A percentile compares a stretch with the other conserved stretches of the same genome.
phyloP scores from a whole-genome alignment of 768 basidiomycete species.

The Dendrothele bispora region DNA sequence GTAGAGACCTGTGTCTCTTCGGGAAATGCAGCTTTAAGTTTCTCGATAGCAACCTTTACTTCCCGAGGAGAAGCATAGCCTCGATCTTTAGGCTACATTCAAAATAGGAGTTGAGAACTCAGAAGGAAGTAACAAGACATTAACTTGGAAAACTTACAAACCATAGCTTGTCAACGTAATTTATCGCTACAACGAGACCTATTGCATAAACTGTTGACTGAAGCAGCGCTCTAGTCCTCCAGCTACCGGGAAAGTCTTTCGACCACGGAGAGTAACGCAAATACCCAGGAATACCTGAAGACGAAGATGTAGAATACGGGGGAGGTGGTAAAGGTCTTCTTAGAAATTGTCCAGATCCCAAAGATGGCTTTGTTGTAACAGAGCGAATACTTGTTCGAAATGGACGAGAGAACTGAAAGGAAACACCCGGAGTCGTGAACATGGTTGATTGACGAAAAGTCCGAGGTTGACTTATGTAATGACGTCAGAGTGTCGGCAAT shows the following conservation, averaged over 20 bases:
- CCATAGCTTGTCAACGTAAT: conserved; percentile 24
- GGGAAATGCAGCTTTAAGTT: conserved; percentile 50
- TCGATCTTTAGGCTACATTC: conserved; percentile 5
- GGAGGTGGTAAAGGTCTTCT: neutral
- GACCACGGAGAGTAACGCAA: conserved; percentile 43
- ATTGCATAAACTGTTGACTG: conserved; percentile 38
- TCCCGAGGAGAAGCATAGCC: conserved; percentile 49
- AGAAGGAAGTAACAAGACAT: neutral
- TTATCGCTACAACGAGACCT: conserved; percentile 29
- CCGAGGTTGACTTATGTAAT: neutral
- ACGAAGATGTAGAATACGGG: neutral
- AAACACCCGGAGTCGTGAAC: neutral
- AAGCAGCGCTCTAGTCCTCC: conserved; percentile 28
- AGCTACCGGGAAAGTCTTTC: conserved; percentile 32
- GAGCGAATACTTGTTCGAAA: neutral
- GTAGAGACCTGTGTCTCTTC: conserved; percentile 44
- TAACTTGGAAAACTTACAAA: conserved; percentile 20
- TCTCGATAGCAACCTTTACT: conserved; percentile 50
- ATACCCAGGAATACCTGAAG: conserved; percentile 6
- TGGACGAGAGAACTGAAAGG: neutral
- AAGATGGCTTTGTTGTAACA: neutral
- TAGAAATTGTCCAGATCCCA: neutral
- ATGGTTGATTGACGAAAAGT: neutral
- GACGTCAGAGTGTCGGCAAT: no score
- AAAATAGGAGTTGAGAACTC: conserved; percentile 4